These are phyloP conservation scores for Chytriomyces confervae DNA, from an alignment of 192 early-diverging fungal genomes.

Conservation along the genomic window DNA sequence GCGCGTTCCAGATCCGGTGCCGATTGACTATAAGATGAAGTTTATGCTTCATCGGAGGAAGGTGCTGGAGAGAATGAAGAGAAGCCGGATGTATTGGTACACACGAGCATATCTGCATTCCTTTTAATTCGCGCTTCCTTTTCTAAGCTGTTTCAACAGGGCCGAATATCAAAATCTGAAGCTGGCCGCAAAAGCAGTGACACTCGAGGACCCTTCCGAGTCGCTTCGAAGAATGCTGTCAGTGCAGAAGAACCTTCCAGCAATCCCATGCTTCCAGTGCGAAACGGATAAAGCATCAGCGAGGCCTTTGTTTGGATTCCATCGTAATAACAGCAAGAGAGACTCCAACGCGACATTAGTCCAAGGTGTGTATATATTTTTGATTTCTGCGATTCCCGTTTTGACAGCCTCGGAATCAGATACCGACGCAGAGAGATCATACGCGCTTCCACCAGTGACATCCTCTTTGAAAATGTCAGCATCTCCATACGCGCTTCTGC, in stretches of 20 bases:
- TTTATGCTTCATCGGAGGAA: constrained; percentile 7
- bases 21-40: constrained; percentile 13
- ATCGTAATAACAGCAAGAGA: neutral
- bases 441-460: neutral
- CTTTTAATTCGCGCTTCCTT: neutral
- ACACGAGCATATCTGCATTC: neutral
- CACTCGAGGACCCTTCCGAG: constrained; percentile 7
- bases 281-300: neutral
- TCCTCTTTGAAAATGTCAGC: neutral
- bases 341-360: neutral
- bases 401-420: neutral
- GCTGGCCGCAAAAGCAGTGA: neutral
- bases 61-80: constrained; percentile 17
- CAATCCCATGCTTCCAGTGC: constrained; percentile 20
- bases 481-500: neutral
- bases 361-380: neutral
- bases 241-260: neutral
- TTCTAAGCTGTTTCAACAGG: neutral
- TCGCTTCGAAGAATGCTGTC: neutral
- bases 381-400: neutral
- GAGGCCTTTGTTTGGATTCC: neutral
- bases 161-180: constrained; percentile 16
- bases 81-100: constrained; percentile 27
- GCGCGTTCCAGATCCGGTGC: neutral
- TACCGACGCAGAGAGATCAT: neutral